These are phyloP conservation scores for Thermoascus crustaceus DNA, from an alignment of 2,329 filamentous ascomycete species.

Conservation along the genomic window DNA sequence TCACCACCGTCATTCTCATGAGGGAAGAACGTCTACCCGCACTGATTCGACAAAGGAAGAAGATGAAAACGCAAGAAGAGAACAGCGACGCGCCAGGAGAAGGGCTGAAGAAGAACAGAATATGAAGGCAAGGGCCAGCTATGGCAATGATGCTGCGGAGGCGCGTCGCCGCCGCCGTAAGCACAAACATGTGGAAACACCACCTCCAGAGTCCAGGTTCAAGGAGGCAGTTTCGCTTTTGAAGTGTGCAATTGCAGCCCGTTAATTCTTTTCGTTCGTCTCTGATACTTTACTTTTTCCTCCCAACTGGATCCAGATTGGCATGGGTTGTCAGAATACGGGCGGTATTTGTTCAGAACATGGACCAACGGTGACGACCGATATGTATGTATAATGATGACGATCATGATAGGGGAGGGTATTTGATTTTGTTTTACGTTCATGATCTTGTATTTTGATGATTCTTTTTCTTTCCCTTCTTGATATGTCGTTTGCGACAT, in stretches of 20 bases:
- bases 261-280: constrained; percentile 2
- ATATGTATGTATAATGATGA: no score
- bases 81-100: constrained; percentile 9
- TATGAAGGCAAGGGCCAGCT: constrained; percentile 5
- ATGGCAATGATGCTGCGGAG: constrained; percentile 6
- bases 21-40: constrained; percentile 9
- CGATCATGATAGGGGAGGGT: no score
- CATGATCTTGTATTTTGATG: no score
- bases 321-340: not conserved
- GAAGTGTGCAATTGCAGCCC: constrained; percentile 9
- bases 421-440: no score
- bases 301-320: not conserved
- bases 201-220: constrained; percentile 6
- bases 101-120: constrained; percentile 7
- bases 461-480: no score
- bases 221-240: constrained; percentile 4
- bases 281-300: not conserved
- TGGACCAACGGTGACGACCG: no score
- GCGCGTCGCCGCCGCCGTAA: constrained; percentile 4
- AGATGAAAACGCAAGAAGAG: constrained; percentile 5
- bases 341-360: no score
- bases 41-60: constrained; percentile 4
- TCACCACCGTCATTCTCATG: constrained; percentile 12
- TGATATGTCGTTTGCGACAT: no score
- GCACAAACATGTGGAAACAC: constrained; percentile 4